Base-by-base conservation (phyloP, 805 yeast genomes). In the Debaryomyces maramus region DNA sequence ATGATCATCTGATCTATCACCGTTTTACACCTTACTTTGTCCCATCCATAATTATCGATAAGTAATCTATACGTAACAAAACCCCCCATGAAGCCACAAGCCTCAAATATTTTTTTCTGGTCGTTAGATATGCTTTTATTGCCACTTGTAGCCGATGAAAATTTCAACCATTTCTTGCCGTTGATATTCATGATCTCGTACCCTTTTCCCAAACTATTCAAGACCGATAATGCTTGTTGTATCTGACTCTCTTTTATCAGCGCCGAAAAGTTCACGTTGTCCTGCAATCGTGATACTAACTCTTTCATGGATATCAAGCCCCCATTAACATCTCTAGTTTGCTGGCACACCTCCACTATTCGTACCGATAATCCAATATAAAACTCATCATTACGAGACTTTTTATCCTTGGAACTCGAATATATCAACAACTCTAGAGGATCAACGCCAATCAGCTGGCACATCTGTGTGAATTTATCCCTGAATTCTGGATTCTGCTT, bases 361-460 rank as follows among this genome's bases (percentile, higher is more conserved):
- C 83, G 77, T 10, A 88, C 84, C 3, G 88, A 80, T 14, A 91
- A 61, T 28, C 84, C 88, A 44, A 80, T 77, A 45, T 74, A 73
- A 49, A 76, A 83, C 50, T 84, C 89, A 5, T 67, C 69, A 7
- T 57, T 55, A 27, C 61, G 67, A 11, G 52, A 55, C 15, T 66
- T 22, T 22, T 55, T 53, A 11, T 54, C 47, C 35, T 53, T 59
- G 10, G 73, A 55, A 56, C 65, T 46, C n/a, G 55, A 52, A 43
- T 46, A 46, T 5, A 61, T 47, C 38, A 54, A 36, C 26, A 67
- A 55, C 39, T 68, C 73, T 21, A 90, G 58, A 0, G 96, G 93
- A 57, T 90, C 97, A 14, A 89, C 82, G 1, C 97, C 97, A 20
- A 89, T 81, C 49, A 82, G 77, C 3, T 75, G 67, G 53, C 96